Percentiles rank a stretch among this genome's conserved stretches.
Conservation (phyloP, 2,329 filamentous ascomycete species). For the Talaromyces sp. region DNA sequence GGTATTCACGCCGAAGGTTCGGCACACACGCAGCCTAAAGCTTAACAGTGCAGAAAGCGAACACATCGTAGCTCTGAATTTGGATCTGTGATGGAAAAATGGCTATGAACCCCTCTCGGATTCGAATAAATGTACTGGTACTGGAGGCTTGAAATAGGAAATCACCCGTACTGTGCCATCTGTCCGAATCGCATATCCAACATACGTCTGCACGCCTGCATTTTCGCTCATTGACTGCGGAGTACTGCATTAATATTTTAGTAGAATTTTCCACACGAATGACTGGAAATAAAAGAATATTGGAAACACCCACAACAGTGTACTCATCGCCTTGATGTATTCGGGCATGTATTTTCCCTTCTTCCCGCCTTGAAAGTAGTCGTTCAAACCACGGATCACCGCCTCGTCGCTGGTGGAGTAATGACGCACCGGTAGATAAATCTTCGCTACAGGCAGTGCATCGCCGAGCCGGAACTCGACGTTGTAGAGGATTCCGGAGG, state of each 20-base stretch:
- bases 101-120: neutral
- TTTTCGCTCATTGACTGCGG: neutral
- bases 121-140: neutral
- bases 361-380: neutral
- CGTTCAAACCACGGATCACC: constrained; percentile 7
- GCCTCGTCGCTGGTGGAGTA: constrained; percentile 20
- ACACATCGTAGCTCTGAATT: neutral
- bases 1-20: neutral
- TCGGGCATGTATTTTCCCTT: neutral
- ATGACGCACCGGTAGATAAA: constrained; percentile 34
- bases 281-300: neutral
- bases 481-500: constrained; percentile 32
- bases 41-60: neutral
- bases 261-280: neutral
- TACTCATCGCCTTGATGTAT: neutral
- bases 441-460: constrained; percentile 22
- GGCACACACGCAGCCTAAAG: neutral
- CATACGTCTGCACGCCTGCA: neutral
- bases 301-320: neutral
- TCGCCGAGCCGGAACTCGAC: constrained; percentile 23
- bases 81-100: neutral
- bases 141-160: neutral
- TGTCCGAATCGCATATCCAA: neutral
- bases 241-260: neutral
- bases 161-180: neutral